A percentile compares a stretch with the other conserved stretches of the same genome.
Evolutionary conservation across 1,284 basidiomycete species (phyloP).

Genomic region (Papiliotrema fonsecae): DNA sequence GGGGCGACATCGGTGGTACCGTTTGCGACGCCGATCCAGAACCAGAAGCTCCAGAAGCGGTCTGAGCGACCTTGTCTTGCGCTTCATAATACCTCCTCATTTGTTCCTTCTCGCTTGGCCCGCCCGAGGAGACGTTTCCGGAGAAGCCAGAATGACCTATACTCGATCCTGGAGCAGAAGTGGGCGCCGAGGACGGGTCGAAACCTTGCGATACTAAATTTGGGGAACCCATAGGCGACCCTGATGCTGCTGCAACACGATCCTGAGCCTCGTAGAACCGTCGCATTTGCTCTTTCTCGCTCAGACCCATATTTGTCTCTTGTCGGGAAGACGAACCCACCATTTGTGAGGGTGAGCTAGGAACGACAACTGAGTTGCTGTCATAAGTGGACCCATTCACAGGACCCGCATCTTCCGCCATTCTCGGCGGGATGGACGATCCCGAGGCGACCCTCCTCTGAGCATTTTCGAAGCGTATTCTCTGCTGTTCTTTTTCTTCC

Average conservation of each 20-base stretch:
- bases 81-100: slow-evolving; percentile 52
- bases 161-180: neutral
- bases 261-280: slow-evolving; percentile 57
- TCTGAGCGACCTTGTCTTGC: slow-evolving; percentile 48
- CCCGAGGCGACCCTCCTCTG: slow-evolving; percentile 17
- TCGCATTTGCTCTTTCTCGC: slow-evolving; percentile 38
- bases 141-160: neutral
- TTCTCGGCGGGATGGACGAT: no score
- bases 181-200: neutral
- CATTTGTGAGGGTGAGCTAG: no score
- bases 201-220: neutral
- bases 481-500: slow-evolving; percentile 19
- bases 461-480: slow-evolving; percentile 14
- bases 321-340: no score
- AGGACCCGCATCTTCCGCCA: neutral
- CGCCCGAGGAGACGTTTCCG: neutral
- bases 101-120: slow-evolving; percentile 31
- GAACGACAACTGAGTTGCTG: no score
- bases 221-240: neutral
- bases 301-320: slow-evolving; percentile 4
- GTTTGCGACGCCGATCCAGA: neutral
- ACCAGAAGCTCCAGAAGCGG: no score
- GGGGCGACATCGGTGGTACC: neutral
- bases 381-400: no score
- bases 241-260: slow-evolving; percentile 7